These are phyloP conservation scores for Meyerozyma elateridarum DNA, from an alignment of 1,139 yeast species.

Conservation along the genomic window DNA sequence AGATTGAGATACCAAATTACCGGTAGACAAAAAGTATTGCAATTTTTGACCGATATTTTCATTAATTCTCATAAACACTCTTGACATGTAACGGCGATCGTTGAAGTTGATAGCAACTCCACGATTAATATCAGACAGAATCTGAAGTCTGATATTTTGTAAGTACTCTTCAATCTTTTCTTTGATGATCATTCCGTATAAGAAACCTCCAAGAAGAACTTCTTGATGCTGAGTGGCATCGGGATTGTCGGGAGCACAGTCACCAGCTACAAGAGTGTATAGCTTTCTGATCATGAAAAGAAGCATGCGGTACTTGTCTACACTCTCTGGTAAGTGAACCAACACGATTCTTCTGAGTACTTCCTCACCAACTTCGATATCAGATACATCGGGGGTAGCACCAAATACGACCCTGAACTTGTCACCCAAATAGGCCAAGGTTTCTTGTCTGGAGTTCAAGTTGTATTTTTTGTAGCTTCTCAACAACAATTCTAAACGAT, in stretches of 20 bases:
- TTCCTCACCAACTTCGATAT: constrained; percentile 86
- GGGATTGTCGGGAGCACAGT: constrained; percentile 95
- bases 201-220: constrained; percentile 89
- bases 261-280: constrained; percentile 93
- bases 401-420: constrained; percentile 92
- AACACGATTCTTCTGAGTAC: constrained; percentile 79
- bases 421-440: constrained; percentile 90
- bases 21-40: constrained; percentile 93
- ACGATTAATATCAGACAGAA: constrained; percentile 76
- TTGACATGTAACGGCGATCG: constrained; percentile 76
- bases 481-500: constrained; percentile 90
- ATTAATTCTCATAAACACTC: constrained; percentile 75
- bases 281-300: constrained; percentile 93
- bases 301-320: constrained; percentile 80
- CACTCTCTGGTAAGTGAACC: constrained; percentile 71
- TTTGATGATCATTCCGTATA: constrained; percentile 93
- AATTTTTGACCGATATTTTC: constrained; percentile 93
- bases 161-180: constrained; percentile 95
- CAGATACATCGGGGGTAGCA: constrained; percentile 82
- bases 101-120: constrained; percentile 79
- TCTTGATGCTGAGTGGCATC: constrained; percentile 99
- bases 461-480: constrained; percentile 82
- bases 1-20: constrained; percentile 93
- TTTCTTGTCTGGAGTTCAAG: constrained; percentile 76
- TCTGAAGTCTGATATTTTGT: constrained; percentile 64